phyloP scores from a whole-genome alignment of 1,284 basidiomycete genomes.

The Mycena sp. region DNA sequence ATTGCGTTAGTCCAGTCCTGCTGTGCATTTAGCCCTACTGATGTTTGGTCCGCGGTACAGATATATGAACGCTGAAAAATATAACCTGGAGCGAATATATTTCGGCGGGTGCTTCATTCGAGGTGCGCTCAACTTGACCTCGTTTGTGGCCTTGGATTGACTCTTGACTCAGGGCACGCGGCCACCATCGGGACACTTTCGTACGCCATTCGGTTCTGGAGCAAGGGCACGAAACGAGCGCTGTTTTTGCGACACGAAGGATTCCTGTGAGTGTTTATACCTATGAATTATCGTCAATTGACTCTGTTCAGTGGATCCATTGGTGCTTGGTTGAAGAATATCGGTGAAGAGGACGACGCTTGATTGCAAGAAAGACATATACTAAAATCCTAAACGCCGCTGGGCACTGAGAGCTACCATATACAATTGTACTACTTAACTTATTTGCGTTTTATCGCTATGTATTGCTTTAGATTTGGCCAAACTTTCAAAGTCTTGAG shows the following conservation, averaged over 20 bases:
- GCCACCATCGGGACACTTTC: conserved; percentile 97
- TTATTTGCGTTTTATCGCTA: background rate
- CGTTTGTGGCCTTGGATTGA: conserved; percentile 29
- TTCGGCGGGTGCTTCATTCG: conserved; percentile 99
- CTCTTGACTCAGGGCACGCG: conserved; percentile 79
- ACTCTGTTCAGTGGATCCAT: conserved; percentile 76
- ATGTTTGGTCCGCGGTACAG: conserved; percentile 53
- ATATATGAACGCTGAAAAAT: conserved; percentile 99
- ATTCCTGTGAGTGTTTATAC: conserved; percentile 81
- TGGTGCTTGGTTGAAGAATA: conserved; percentile 97
- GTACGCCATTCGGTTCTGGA: conserved; percentile 99
- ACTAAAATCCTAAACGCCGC: conserved; percentile 11
- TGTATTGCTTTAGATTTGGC: background rate
- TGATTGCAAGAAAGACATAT: background rate
- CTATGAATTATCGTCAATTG: conserved; percentile 21
- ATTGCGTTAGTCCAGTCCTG: conserved; percentile 85
- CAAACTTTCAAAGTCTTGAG: no score
- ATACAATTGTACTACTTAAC: conserved; percentile 2
- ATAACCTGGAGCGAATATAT: conserved; percentile 96
- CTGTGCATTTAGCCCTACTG: conserved; percentile 31
- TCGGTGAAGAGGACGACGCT: conserved; percentile 54
- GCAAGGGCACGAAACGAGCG: conserved; percentile 96
- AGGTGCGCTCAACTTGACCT: conserved; percentile 64
- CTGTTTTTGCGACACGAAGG: conserved; percentile 98
- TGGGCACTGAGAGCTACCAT: background rate